A percentile compares a stretch with the other conserved stretches of the same genome.
Conservation (phyloP, 2,329 filamentous ascomycete species). For the Metarhizium robertsii region DNA sequence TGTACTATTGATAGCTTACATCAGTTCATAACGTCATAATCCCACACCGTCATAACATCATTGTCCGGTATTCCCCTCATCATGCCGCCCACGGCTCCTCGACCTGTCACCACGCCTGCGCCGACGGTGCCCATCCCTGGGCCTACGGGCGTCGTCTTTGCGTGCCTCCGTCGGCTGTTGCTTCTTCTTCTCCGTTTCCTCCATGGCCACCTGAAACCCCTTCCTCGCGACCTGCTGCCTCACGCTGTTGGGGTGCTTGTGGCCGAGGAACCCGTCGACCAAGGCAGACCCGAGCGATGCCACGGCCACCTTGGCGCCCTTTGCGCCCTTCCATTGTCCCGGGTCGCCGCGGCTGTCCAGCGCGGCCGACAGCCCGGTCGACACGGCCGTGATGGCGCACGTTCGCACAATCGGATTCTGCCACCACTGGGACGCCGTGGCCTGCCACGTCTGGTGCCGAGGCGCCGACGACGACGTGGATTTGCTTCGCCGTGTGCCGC, state of each 20-base stretch:
- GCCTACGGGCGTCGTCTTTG: too few species aligned
- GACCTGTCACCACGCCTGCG: background rate
- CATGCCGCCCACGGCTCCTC: background rate
- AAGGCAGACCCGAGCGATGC: slow-evolving; percentile 39
- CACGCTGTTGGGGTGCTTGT: slow-evolving; percentile 20
- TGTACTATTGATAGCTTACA: too few species aligned
- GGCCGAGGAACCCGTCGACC: slow-evolving; percentile 34
- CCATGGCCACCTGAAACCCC: slow-evolving; percentile 6
- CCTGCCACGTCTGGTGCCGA: too few species aligned
- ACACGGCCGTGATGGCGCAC: slow-evolving; percentile 35
- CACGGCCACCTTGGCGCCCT: slow-evolving; percentile 38
- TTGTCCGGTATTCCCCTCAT: background rate
- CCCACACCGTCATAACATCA: background rate
- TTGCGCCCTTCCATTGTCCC: slow-evolving; percentile 37
- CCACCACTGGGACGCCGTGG: slow-evolving; percentile 19
- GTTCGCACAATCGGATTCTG: slow-evolving; percentile 27
- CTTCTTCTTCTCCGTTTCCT: slow-evolving; percentile 3
- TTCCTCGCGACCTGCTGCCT: slow-evolving; percentile 9
- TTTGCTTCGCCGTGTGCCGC: background rate
- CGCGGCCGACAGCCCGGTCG: slow-evolving; percentile 37
- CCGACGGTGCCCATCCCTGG: background rate
- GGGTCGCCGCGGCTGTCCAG: slow-evolving; percentile 35
- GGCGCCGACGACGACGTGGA: background rate
- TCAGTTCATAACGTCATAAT: too few species aligned
- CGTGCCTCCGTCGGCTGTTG: background rate